Evolutionary conservation across 2,329 filamentous ascomycete species (phyloP), one percentile per base, ranked within the genome.

Genomic region (Sclerotinia subarctica): DNA sequence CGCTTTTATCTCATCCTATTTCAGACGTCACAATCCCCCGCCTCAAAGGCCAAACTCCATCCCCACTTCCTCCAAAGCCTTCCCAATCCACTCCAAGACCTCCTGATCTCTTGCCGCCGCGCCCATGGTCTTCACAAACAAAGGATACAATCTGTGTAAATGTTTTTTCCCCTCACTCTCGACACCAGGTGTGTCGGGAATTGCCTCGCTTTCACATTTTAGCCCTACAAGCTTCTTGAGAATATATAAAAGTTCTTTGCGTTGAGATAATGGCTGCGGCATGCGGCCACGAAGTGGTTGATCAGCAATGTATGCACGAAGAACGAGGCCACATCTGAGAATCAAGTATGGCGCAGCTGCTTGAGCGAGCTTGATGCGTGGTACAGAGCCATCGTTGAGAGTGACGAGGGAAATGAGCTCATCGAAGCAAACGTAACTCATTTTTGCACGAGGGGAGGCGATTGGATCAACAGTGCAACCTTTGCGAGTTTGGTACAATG

Each of bases 301-400:
- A 78, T 99, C 95, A 5, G 93, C 91, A 57, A 96, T 89, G 76
- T 96, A 98, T 0, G 89, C 84, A 67, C 92, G 89, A n/a, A 98
- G 80, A 0, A 92, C 89, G 21, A 97, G 82, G 0, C 91, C 93
- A 17, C 91, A 88, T 3, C 95, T 88, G 2, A 97, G 82, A 56
- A 98, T 90, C 3, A 98, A 83, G 74, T 92, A 94, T 0, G 93
- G 93, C 0, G 92, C 90, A 0, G 90, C 87, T 4, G 90, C 90
- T 75, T 88, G 85, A 0, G 94, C 91, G 21, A 98, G 86, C 68
- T 73, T 70, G 51, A 74, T 70, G 51, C 72, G 69, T 57, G 52
- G 66, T 70, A 53, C 66, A 53, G 70, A 77, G n/a, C 77, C 79
- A 52, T 84, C 80, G n/a, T 83, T 79, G 24, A 81, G 80, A 3